A percentile compares a stretch with the other conserved stretches of the same genome.
Conservation (phyloP, 306 rosid species). For the Cajanus cajan region DNA sequence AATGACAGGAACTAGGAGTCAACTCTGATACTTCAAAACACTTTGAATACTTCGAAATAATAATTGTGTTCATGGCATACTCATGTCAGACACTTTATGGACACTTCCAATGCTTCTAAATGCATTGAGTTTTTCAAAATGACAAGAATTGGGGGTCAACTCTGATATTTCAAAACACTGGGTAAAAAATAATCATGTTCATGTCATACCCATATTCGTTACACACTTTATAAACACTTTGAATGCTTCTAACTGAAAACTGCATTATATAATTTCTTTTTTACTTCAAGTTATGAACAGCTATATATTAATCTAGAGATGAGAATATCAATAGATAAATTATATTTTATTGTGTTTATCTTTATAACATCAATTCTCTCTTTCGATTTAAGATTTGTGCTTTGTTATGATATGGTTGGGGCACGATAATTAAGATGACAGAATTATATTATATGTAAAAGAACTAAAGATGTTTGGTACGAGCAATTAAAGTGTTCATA, state of each 20-base stretch:
- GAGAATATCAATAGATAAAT: not conserved
- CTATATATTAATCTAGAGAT: not conserved
- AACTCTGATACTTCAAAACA: not conserved
- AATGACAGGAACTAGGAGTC: not conserved
- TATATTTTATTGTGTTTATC: not conserved
- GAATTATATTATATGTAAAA: not conserved
- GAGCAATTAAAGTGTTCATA: slow-evolving; percentile 1
- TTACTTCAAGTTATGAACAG: not conserved
- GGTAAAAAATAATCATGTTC: not conserved
- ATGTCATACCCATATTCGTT: not conserved
- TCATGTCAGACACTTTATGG: not conserved
- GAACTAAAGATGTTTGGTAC: not conserved
- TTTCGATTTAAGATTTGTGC: not conserved
- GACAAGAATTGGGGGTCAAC: not conserved
- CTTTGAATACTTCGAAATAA: not conserved
- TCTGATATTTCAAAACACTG: not conserved
- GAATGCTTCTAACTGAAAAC: not conserved
- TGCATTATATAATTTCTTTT: not conserved
- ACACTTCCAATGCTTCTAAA: not conserved
- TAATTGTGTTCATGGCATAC: not conserved
- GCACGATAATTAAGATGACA: not conserved
- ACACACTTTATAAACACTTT: not conserved
- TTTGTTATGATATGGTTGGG: not conserved
- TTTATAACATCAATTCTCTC: not conserved
- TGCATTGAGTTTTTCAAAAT: not conserved